Base-by-base conservation (phyloP, 371 early-diverging fungal genomes). In the Smittium culicis region DNA sequence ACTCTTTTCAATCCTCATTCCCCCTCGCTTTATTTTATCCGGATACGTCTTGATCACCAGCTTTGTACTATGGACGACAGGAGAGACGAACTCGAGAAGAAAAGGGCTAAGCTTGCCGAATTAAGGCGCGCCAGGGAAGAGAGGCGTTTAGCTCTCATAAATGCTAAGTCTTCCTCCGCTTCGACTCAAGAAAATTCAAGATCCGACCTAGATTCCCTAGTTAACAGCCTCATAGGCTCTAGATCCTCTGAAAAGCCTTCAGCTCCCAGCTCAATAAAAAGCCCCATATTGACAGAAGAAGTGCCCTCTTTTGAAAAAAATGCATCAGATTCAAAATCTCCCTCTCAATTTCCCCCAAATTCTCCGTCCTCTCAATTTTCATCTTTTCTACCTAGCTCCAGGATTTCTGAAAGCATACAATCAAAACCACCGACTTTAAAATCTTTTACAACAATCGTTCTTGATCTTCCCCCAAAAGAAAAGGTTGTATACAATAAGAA, bases 401-500 rank as follows among this genome's bases (percentile, higher is more conserved):
- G 20, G 5, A 11, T 45, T 45, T 11, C 11, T 11, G 45, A 45
- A 45, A 5, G 11, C 20, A 20, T 11, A 45, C 11, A 5, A 5
- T 20, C 45, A 11, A 45, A 45, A 45, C 11, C 45, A 5, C 45
- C 5, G 20, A 11, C 45, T 45, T 79, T 89, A 31, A 79, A 80
- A 1, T 81, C 86, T 28, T 77, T 79, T 5, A 85, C 90, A 62
- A 80, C 85, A 27, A 79, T 88, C 35, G 73, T 91, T 56, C 82
- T 89, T 67, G 94, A 94, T 74, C 81, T 92, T 69, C 86, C 92
- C 55, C 89, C 94, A 2, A 81, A 85, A 79, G 93, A 92, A 79
- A 81, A 81, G 61, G 89, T 93, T n/a, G 83, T 84, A 27, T 94
- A 94, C 78, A 88, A 83, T 75, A 94, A 94, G 75, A 93, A 91